Evolutionary conservation across 2,329 filamentous ascomycete species (phyloP), one percentile per base, ranked within the genome.

Genomic region (Rosellinia necatrix): DNA sequence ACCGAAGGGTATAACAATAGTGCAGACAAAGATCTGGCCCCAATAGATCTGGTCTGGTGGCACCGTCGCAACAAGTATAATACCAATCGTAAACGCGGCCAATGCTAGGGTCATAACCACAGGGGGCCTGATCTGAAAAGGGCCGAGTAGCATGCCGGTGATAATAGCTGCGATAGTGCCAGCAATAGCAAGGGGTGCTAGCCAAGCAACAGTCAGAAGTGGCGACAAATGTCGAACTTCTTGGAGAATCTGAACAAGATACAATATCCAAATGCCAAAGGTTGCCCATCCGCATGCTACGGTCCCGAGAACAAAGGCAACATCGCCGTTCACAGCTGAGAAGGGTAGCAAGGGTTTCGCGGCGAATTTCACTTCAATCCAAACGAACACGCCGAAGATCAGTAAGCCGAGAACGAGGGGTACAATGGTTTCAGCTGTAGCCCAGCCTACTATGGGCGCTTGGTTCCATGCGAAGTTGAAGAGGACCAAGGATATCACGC

Each of bases 401-500:
- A 83, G 41, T 5, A 80, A 49, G 0, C 82, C 82, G 7, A 84
- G 52, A 37, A 84, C 77, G 3, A 86, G 72, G 5, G 79, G 68
- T 1, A 77, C 69, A 56, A 80, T 79, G 35, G 81, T 75, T 60
- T 84, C 82, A 0, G 80, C 71, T 13, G 73, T 70, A 3, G 69
- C 59, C 82, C 82, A 85, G 0, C 81, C 80, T 6, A 77, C 78
- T 1, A 80, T 72, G 0, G 80, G 77, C 0, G 78, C 81, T 64
- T 85, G 82, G 62, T 85, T 85, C 78, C 81, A 84, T 0, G 81
- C 79, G 56, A 85, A 78, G 65, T 85, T 85, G 66, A 85, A 73
- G 3, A 86, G 68, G 1, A 84, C 72, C 40, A 86, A 71, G 1
- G 76, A 79, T 0, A 72, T 68, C 24, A 85, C 75, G 1, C 82